phyloP scores from a whole-genome alignment of 2,329 filamentous ascomycete species.

The Arthroderma uncinatum region DNA sequence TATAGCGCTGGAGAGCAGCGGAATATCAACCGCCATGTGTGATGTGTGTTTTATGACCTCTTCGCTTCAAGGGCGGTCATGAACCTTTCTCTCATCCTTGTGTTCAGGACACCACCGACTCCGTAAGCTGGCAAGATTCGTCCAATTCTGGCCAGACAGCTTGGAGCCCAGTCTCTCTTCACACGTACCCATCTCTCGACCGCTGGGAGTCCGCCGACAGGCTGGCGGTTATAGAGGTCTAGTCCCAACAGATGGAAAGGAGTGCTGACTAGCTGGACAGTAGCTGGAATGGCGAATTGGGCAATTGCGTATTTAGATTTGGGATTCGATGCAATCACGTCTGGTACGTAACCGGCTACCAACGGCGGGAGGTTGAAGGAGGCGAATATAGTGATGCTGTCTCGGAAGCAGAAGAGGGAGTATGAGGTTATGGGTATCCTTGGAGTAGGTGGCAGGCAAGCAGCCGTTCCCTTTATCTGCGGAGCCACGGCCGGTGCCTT shows the following conservation, averaged over 20 bases:
- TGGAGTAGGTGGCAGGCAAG: slow-evolving; percentile 18
- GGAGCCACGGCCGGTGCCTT: not conserved
- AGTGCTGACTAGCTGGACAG: slow-evolving; percentile 67
- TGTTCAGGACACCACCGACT: slow-evolving; percentile 76
- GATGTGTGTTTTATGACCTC: not conserved
- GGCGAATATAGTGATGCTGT: slow-evolving; percentile 82
- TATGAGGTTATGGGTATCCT: slow-evolving; percentile 60
- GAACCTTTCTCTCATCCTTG: slow-evolving; percentile 53
- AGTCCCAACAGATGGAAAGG: slow-evolving; percentile 75
- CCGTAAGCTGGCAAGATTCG: slow-evolving; percentile 84
- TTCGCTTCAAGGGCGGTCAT: slow-evolving; percentile 50
- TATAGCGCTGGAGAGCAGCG: not conserved
- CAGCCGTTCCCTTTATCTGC: not conserved
- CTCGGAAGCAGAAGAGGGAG: slow-evolving; percentile 66
- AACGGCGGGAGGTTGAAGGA: slow-evolving; percentile 80
- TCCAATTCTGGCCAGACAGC: slow-evolving; percentile 63
- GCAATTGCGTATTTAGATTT: slow-evolving; percentile 50
- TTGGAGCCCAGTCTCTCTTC: slow-evolving; percentile 64
- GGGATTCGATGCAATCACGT: slow-evolving; percentile 37
- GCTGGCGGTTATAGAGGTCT: slow-evolving; percentile 68
- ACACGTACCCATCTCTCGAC: slow-evolving; percentile 56
- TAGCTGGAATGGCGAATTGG: slow-evolving; percentile 70
- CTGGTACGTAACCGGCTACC: slow-evolving; percentile 57
- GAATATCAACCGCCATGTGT: not conserved
- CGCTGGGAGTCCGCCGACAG: slow-evolving; percentile 36